phyloP scores from a whole-genome alignment of 2,329 filamentous ascomycete species.

The Calonectria hongkongensis region DNA sequence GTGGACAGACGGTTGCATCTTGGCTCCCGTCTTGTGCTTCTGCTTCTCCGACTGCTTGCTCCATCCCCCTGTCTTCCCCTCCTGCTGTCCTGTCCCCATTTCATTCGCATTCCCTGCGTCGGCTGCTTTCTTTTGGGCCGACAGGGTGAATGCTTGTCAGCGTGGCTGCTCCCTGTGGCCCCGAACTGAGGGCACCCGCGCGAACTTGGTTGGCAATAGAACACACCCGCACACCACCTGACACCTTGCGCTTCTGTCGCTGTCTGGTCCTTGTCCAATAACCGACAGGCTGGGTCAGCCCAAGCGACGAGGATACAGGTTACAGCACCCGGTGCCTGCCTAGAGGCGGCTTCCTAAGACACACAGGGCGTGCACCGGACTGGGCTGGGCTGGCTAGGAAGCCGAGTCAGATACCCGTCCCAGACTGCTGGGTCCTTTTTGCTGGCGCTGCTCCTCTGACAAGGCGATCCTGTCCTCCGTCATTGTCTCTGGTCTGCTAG shows the following conservation, averaged over 20 bases:
- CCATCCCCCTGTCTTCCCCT: slow-evolving; percentile 3
- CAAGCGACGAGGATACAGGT: slow-evolving; percentile 20
- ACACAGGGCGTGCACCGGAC: slow-evolving; percentile 39
- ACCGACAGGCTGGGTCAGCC: slow-evolving; percentile 37
- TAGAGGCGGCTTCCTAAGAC: slow-evolving; percentile 32
- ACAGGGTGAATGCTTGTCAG: slow-evolving; percentile 28
- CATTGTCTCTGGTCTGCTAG: slow-evolving; percentile 39
- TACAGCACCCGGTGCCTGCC: slow-evolving; percentile 30
- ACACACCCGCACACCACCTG: slow-evolving; percentile 21
- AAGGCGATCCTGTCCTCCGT: slow-evolving; percentile 42
- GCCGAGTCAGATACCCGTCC: slow-evolving; percentile 56
- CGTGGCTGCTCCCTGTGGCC: slow-evolving; percentile 20
- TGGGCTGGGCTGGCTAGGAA: slow-evolving; percentile 49
- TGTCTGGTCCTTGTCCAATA: slow-evolving; percentile 24
- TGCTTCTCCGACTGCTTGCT: slow-evolving; percentile 6
- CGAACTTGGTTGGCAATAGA: slow-evolving; percentile 14
- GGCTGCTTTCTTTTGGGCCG: slow-evolving; percentile 20
- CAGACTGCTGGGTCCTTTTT: slow-evolving; percentile 54
- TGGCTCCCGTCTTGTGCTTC: slow-evolving; percentile 23
- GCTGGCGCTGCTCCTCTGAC: slow-evolving; percentile 38
- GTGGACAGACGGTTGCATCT: slow-evolving; percentile 33
- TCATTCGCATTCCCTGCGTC: slow-evolving; percentile 17
- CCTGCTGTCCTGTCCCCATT: not conserved
- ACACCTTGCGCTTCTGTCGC: not conserved
- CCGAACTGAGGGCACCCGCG: slow-evolving; percentile 26